Conservation (phyloP, 257 asterid genomes). For the Jasminum sambac region DNA sequence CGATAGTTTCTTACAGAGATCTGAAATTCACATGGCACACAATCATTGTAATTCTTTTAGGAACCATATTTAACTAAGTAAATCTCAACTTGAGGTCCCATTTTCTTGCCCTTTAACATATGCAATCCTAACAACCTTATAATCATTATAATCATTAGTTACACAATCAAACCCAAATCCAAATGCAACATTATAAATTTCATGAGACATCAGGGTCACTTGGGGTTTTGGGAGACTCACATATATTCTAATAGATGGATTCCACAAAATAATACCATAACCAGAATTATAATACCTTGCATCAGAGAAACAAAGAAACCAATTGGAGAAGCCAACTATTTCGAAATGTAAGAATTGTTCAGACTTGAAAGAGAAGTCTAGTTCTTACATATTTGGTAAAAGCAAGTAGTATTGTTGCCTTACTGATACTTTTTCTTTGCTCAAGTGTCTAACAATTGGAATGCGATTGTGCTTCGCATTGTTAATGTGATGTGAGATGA, state of each 20-base stretch:
- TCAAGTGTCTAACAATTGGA: not conserved
- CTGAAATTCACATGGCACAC: too few relatives aligned
- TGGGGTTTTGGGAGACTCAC: conserved; percentile 12
- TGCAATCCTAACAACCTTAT: not conserved
- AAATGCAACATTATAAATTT: not conserved
- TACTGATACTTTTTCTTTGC: not conserved
- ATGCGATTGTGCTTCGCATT: not conserved
- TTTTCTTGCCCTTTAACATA: not conserved
- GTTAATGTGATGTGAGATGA: conserved; percentile 19
- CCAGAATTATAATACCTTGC: not conserved
- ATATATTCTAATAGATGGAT: conserved; percentile 10
- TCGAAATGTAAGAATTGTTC: not conserved
- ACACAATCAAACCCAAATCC: not conserved
- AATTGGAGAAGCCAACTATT: conserved; percentile 26
- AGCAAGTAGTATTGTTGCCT: conserved; percentile 6
- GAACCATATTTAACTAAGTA: not conserved
- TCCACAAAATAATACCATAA: conserved; percentile 20
- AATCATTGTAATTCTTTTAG: not conserved
- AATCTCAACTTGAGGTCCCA: not conserved
- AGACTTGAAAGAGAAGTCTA: conserved; percentile 22
- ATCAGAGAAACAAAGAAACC: conserved; percentile 19
- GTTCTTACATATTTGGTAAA: not conserved
- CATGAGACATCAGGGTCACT: conserved; percentile 5
- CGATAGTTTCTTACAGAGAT: not conserved
- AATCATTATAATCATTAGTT: not conserved